These are phyloP conservation scores for Xerocomus potaroensis DNA, from an alignment of 768 basidiomycete genomes.

Conservation along the genomic window DNA sequence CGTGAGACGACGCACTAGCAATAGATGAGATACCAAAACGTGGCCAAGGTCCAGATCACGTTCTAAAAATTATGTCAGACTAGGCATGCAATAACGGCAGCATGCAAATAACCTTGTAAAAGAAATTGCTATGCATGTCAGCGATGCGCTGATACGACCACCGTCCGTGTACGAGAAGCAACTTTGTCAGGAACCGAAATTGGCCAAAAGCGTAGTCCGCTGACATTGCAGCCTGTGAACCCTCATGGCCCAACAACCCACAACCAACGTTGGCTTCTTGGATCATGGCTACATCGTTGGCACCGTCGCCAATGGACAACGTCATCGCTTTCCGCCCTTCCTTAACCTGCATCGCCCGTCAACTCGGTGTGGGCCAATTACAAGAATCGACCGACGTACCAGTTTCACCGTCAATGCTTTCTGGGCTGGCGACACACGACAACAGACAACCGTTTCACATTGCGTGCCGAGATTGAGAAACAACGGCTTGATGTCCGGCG, in stretches of 20 bases:
- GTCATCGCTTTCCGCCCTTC: constrained; percentile 97
- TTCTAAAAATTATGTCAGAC: constrained; percentile 43
- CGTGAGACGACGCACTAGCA: constrained; percentile 62
- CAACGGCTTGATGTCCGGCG: constrained; percentile 69
- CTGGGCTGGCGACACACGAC: constrained; percentile 95
- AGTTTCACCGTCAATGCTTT: constrained; percentile 96
- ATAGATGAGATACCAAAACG: constrained; percentile 93
- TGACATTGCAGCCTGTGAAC: constrained; percentile 98
- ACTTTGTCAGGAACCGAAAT: constrained; percentile 88
- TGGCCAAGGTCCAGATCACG: constrained; percentile 87
- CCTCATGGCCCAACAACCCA: constrained; percentile 89
- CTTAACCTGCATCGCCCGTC: constrained; percentile 60
- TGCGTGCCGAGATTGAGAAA: constrained; percentile 93
- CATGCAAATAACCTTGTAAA: constrained; percentile 75
- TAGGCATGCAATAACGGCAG: background rate
- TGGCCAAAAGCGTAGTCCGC: constrained; percentile 98
- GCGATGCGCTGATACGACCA: constrained; percentile 97
- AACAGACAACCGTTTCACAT: constrained; percentile 97
- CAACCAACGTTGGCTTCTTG: constrained; percentile 99
- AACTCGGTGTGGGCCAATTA: background rate
- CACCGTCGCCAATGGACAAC: constrained; percentile 92
- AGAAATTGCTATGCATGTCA: constrained; percentile 97
- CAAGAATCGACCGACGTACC: constrained; percentile 39
- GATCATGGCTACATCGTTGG: constrained; percentile 99
- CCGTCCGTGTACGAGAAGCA: constrained; percentile 90